A percentile compares a stretch with the other conserved stretches of the same genome.
Conservation (phyloP, 768 basidiomycete genomes). For the Tylopilus sp. region DNA sequence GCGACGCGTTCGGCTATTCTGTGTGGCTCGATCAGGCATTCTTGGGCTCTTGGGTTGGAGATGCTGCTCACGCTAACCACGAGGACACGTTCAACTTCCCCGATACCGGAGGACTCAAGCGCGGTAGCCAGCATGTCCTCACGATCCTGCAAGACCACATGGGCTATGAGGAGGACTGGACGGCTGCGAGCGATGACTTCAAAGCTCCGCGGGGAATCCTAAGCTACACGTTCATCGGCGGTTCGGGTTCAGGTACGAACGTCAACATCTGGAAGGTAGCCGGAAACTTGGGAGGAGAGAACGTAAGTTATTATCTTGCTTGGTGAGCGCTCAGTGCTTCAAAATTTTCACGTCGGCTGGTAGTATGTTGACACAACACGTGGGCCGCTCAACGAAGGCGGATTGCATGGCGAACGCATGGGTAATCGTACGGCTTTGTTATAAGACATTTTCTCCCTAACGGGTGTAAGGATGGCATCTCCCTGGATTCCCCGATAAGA, state of each 20-base stretch:
- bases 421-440: constrained; percentile 13
- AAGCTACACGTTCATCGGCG: constrained; percentile 44
- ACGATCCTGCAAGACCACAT: constrained; percentile 55
- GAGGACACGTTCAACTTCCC: constrained; percentile 17
- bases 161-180: constrained; percentile 47
- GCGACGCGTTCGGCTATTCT: constrained; percentile 46
- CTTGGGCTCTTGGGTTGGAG: constrained; percentile 39
- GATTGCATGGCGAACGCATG: constrained; percentile 53
- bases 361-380: constrained; percentile 47
- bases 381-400: constrained; percentile 60
- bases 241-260: constrained; percentile 32
- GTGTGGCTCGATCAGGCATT: constrained; percentile 47
- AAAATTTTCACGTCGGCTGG: not conserved
- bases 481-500: constrained; percentile 49
- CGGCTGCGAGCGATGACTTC: constrained; percentile 41
- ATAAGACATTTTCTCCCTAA: constrained; percentile 1
- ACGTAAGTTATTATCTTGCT: constrained; percentile 24
- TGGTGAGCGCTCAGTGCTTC: not conserved
- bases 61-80: constrained; percentile 10
- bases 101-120: not conserved
- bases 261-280: constrained; percentile 47
- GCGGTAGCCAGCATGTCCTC: constrained; percentile 38
- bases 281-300: constrained; percentile 48
- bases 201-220: constrained; percentile 48
- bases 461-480: constrained; percentile 46